Conservation (phyloP, 441 rosid species). For the Gossypium schwendimanii region DNA sequence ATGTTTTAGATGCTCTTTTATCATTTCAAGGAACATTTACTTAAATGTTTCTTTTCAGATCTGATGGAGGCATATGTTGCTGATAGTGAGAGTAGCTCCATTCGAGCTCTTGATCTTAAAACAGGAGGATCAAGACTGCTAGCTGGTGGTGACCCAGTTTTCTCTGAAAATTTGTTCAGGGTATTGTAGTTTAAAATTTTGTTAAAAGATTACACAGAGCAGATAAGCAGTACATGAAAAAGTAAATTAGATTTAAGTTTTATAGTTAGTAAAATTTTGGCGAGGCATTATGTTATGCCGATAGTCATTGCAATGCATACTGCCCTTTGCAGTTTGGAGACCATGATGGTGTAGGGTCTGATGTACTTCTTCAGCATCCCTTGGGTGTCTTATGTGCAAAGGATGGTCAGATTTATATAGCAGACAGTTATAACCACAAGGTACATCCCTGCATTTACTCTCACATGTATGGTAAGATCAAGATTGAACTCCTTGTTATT, state of each 20-base stretch:
- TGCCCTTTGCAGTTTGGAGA: constrained; percentile 71
- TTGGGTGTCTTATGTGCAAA: constrained; percentile 72
- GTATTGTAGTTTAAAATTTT: constrained; percentile 29
- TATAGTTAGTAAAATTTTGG: neutral
- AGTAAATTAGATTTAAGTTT: neutral
- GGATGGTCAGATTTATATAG: constrained; percentile 69
- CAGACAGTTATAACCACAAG: constrained; percentile 98
- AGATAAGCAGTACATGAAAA: neutral
- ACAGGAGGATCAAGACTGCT: constrained; percentile 89
- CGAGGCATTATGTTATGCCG: neutral
- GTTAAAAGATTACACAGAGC: neutral
- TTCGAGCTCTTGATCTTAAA: constrained; percentile 74
- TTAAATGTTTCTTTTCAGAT: constrained; percentile 34
- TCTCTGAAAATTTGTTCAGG: constrained; percentile 83
- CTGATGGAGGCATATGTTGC: constrained; percentile 67
- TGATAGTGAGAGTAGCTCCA: constrained; percentile 97
- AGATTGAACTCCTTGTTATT: neutral
- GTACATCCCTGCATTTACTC: constrained; percentile 22
- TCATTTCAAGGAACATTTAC: neutral
- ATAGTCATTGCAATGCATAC: neutral
- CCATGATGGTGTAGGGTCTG: constrained; percentile 78
- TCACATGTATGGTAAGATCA: neutral
- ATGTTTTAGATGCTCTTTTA: neutral
- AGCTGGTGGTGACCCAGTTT: constrained; percentile 81
- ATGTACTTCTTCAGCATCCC: constrained; percentile 94